phyloP scores from a whole-genome alignment of 176 grass and related monocot species.

The Oryza coarctata region DNA sequence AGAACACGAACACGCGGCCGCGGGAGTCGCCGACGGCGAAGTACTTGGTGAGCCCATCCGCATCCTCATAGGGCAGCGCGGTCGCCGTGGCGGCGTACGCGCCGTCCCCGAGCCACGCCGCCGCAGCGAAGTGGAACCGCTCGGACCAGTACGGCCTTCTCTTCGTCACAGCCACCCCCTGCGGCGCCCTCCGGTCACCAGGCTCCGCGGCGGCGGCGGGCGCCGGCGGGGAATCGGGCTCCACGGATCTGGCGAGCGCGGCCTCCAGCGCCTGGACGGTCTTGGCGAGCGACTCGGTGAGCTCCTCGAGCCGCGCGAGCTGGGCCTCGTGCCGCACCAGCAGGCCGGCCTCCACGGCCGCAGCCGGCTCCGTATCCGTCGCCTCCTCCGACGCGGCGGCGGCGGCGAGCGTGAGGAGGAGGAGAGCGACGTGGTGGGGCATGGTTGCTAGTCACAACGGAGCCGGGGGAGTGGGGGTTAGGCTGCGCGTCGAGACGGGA shows the following conservation, averaged over 20 bases:
- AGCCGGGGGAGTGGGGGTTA: slow-evolving; percentile 7
- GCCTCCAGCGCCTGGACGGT: slow-evolving; percentile 47
- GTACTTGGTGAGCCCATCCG: slow-evolving; percentile 78
- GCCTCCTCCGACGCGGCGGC: not conserved
- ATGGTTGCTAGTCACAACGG: slow-evolving; percentile 36
- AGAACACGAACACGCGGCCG: slow-evolving; percentile 81
- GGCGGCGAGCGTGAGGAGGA: slow-evolving; percentile 32
- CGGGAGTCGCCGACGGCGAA: slow-evolving; percentile 75
- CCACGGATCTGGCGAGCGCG: slow-evolving; percentile 44
- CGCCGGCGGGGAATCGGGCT: slow-evolving; percentile 22
- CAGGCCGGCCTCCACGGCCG: slow-evolving; percentile 7
- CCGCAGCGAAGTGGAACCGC: slow-evolving; percentile 68
- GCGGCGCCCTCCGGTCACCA: slow-evolving; percentile 16
- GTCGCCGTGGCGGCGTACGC: slow-evolving; percentile 43
- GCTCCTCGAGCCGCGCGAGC: slow-evolving; percentile 57
- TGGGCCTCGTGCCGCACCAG: slow-evolving; percentile 50
- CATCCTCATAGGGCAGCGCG: slow-evolving; percentile 68
- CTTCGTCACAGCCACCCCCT: slow-evolving; percentile 66
- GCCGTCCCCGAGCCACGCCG: slow-evolving; percentile 54
- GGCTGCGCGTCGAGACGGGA: too few species aligned
- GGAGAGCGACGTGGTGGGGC: slow-evolving; percentile 42
- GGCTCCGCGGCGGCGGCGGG: not conserved
- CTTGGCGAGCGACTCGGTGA: slow-evolving; percentile 50
- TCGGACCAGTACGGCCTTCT: slow-evolving; percentile 65
- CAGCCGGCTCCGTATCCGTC: too few species aligned